These are phyloP conservation scores for Yarrowia galli DNA, from an alignment of 1,139 yeast genomes.

Conservation along the genomic window DNA sequence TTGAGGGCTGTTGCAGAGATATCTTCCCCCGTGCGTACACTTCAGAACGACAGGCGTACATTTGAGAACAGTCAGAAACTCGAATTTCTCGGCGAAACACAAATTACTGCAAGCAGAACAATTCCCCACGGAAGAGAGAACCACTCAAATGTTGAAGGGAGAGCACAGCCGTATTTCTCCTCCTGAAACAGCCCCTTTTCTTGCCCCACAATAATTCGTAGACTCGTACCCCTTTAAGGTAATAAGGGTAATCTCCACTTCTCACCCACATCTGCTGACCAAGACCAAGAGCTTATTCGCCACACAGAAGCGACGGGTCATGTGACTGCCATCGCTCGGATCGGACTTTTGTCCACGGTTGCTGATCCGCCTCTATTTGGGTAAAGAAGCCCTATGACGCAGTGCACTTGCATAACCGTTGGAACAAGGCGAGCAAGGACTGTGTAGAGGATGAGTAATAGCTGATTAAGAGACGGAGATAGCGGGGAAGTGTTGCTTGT, in stretches of 20 bases:
- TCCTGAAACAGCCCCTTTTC: too few species aligned
- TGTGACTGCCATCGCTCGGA: constrained; percentile 1
- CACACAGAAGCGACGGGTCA: neutral
- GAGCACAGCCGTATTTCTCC: too few species aligned
- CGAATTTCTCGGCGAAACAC: too few species aligned
- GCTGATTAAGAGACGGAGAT: too few species aligned
- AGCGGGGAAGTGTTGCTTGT: neutral
- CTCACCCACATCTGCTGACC: neutral
- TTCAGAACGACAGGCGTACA: too few species aligned
- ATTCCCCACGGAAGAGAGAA: too few species aligned
- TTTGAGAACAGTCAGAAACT: too few species aligned
- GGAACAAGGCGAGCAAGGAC: constrained; percentile 28
- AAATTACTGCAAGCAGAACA: too few species aligned
- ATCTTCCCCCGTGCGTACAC: too few species aligned
- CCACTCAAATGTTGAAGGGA: too few species aligned
- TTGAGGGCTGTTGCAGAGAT: too few species aligned
- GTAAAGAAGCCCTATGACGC: constrained; percentile 25
- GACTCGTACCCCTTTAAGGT: neutral
- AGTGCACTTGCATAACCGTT: constrained; percentile 25
- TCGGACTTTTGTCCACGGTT: neutral
- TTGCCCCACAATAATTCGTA: too few species aligned
- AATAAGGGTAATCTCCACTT: neutral
- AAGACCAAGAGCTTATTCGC: neutral
- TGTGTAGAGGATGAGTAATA: neutral
- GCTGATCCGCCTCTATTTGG: neutral